Evolutionary conservation across 495 filamentous ascomycete genomes (phyloP).

Genomic region (Sordaria brevicollis): DNA sequence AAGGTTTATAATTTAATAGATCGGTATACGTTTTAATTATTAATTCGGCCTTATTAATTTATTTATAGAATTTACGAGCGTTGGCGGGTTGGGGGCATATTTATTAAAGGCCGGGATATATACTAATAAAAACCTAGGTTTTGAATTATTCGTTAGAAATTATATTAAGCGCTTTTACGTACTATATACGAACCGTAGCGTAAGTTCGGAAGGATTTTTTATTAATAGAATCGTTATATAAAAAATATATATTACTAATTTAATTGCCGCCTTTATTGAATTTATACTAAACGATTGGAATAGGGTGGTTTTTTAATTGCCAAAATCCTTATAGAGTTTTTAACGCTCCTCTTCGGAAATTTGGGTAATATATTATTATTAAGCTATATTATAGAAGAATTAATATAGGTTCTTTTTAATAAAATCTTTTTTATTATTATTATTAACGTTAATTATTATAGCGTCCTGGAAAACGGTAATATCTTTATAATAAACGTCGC

Average conservation of each 20-base stretch:
- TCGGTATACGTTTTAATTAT: background rate
- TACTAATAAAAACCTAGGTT: background rate
- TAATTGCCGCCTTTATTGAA: too few relatives aligned
- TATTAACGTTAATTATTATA: too few relatives aligned
- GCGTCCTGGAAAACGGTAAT: too few relatives aligned
- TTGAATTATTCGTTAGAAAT: background rate
- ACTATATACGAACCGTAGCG: background rate
- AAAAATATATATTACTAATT: too few relatives aligned
- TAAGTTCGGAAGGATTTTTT: background rate
- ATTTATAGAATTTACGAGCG: background rate
- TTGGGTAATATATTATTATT: constrained; percentile 2
- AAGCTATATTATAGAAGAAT: too few relatives aligned
- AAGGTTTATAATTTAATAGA: background rate
- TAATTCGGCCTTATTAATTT: background rate
- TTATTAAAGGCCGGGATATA: too few relatives aligned
- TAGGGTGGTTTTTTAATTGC: too few relatives aligned
- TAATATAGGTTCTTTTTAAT: too few relatives aligned
- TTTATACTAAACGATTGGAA: too few relatives aligned
- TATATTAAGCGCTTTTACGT: background rate
- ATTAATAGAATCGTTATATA: background rate
- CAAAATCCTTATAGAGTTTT: too few relatives aligned
- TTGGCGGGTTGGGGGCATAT: background rate
- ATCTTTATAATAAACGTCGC: too few relatives aligned
- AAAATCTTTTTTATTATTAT: too few relatives aligned
- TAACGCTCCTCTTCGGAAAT: background rate